These are phyloP conservation scores for Penicillium cosmopolitanum DNA, from an alignment of 495 filamentous ascomycete species.

Conservation along the genomic window DNA sequence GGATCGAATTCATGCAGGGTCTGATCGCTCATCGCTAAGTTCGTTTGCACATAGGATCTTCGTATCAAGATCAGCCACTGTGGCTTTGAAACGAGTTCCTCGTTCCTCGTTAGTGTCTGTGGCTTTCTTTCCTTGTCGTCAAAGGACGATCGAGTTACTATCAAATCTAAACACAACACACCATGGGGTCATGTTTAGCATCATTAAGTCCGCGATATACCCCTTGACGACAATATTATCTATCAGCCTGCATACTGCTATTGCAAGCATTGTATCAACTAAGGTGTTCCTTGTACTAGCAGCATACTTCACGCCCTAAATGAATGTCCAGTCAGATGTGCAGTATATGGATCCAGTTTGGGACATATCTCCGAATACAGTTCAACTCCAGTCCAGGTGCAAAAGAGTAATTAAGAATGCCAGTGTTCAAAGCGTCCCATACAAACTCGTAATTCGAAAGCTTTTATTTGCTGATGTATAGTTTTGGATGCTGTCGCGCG, in stretches of 20 bases:
- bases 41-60: neutral
- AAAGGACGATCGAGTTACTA: no score
- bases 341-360: neutral
- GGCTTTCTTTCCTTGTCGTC: no score
- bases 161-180: no score
- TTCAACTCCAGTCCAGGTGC: neutral
- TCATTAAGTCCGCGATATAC: neutral
- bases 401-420: neutral
- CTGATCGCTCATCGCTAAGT: neutral
- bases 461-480: neutral
- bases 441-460: neutral
- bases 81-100: neutral
- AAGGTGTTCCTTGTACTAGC: neutral
- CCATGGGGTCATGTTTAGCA: no score
- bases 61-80: conserved; percentile 3
- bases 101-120: neutral
- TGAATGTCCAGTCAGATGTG: neutral
- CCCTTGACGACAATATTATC: neutral
- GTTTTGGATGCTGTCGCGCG: neutral
- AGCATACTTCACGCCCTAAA: neutral
- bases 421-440: neutral
- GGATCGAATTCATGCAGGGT: conserved; percentile 4
- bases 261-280: neutral
- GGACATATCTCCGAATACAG: neutral
- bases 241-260: neutral